phyloP scores from a whole-genome alignment of 306 rosid genomes.

The Styphnolobium japonicum region DNA sequence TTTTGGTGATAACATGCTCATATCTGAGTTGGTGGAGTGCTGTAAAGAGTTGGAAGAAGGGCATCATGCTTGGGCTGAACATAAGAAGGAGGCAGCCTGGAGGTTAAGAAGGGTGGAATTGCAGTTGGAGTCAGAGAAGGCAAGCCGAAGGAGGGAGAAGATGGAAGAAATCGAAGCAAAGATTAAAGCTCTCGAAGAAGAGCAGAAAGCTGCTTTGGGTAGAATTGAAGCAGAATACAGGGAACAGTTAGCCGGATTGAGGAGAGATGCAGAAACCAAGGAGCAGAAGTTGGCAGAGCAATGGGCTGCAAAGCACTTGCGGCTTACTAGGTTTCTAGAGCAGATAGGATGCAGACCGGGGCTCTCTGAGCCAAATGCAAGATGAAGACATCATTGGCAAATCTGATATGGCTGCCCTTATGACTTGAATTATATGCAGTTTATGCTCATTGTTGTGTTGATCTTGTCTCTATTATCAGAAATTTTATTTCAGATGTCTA shows the following conservation, averaged over 20 bases:
- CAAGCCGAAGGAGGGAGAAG: constrained; percentile 70
- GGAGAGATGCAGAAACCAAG: constrained; percentile 86
- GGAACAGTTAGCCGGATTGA: constrained; percentile 76
- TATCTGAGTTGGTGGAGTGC: constrained; percentile 76
- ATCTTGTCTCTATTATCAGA: constrained; percentile 17
- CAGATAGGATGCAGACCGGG: constrained; percentile 72
- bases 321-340: constrained; percentile 74
- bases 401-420: not conserved
- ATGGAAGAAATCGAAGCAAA: constrained; percentile 79
- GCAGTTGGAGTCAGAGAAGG: constrained; percentile 92
- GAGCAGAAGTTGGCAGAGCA: constrained; percentile 95
- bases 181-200: constrained; percentile 84
- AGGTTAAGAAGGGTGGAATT: constrained; percentile 83
- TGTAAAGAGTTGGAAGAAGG: constrained; percentile 91
- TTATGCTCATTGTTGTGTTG: constrained; percentile 8
- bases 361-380: constrained; percentile 65
- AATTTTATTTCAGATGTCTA: constrained; percentile 20
- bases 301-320: constrained; percentile 82
- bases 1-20: constrained; percentile 53
- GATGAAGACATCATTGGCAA: constrained; percentile 28
- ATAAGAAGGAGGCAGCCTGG: constrained; percentile 87
- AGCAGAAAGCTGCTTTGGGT: constrained; percentile 66
- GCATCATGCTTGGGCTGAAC: constrained; percentile 76
- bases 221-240: constrained; percentile 81
- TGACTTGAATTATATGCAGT: constrained; percentile 9